Base-by-base conservation (phyloP, 2,329 filamentous ascomycete genomes). In the Aspergillus tamarii region DNA sequence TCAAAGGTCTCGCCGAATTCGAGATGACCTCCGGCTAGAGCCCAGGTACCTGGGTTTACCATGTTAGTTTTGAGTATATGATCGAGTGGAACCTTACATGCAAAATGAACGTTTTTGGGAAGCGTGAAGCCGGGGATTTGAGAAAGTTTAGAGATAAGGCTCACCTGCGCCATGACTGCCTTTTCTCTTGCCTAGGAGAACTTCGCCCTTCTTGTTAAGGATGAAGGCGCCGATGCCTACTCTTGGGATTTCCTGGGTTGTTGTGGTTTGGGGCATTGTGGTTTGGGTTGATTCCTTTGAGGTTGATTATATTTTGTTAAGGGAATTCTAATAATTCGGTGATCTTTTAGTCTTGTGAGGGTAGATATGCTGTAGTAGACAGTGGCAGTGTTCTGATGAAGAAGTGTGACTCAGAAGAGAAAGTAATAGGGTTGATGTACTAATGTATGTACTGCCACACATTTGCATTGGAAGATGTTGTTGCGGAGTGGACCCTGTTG, bases 11-110 rank as follows among this genome's bases (percentile, higher is more conserved):
- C 91, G 65, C 86, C 85, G 62, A 85, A 84, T 64, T 94, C 91
- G 19, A 93, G 84, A 70, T 94, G 91, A 0, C 91, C 91, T 21
- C 91, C 91, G 0, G 91, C 90, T 16, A 92, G 84, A 58, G 88
- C 88, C 77, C 84, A 87, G 0, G 85, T 87, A 1, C 86, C 88
- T 85, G 28, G 12, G 8, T 11, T 11, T 21, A 16, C 9, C 52
- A 53, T 16, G 16, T 50, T 43, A 43, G 41, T n/a, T 55, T 10
- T 26, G 26, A 1, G 16, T 41, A 41, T n/a, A n/a, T 41, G 19
- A 9, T 41, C 19, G 19, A 19, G 39, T 9, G 7, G 10, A 36
- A 5, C 26, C 26, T 26, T 26, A 16, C 12, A 36, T 36, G 34
- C 14, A 36, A 32, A 34, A 10, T 3, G 9, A 11, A 11, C 32